Evolutionary conservation across 2,329 filamentous ascomycete species (phyloP), one percentile per base, ranked within the genome.

Genomic region (Phialophora chinensis): DNA sequence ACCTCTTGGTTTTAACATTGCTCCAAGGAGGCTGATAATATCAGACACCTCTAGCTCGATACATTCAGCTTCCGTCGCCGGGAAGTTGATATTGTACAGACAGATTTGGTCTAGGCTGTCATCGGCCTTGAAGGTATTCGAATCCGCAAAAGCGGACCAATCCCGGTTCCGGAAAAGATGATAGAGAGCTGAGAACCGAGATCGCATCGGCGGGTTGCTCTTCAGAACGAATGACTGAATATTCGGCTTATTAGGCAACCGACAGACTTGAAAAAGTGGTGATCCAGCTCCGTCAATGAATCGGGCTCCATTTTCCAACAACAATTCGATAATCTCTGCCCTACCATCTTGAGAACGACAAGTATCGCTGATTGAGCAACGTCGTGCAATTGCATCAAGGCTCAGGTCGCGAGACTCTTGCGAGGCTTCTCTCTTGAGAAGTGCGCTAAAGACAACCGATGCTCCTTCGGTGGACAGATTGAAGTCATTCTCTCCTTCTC

Each of bases 241-340:
- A 3, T 38, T 17, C 2, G 59, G 31, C 8, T 61, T 12, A 5
- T 53, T 23, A 20, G 17, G 7, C 38, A 61, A 8, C 23, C 59
- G 47, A 20, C 59, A 61, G 47, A 61, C 59, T 12, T 54, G 59
- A 42, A 53, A 61, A 47, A 61, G 59, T 29, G 59, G 47, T 31
- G 38, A 20, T 2, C 59, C 59, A 42, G 59, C 59, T n/a, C 59
- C 49, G 17, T 61, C 31, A 6, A 53, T 27, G 17, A 61, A 61
- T 31, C 49, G 59, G 44, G 59, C 59, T 35, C 59, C 59, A 14
- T 61, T 61, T 29, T 61, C 59, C 31, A 61, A 33, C 10, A 61
- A 14, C 12, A 61, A 17, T 54, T 29, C n/a, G 6, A 61, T 44
- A 38, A 61, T 61, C 10, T 14, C 20, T 4, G 1, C 4, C 29